Base-by-base conservation (phyloP, 148 eudicot species). In the Chenopodium quinoa region DNA sequence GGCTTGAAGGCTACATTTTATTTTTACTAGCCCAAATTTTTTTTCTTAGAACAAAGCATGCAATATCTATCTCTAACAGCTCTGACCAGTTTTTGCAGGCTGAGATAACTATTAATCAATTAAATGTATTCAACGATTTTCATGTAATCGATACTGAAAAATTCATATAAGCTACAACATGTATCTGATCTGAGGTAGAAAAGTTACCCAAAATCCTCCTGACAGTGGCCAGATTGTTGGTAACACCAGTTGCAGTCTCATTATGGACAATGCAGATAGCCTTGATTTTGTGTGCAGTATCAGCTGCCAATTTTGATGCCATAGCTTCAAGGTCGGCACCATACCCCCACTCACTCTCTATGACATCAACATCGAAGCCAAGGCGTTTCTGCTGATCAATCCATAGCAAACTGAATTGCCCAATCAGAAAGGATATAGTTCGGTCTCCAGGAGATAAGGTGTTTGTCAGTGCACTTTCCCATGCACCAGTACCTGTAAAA, bases 381-480 rank as follows among this genome's bases (percentile, higher is more conserved):
- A 96, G 97, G 83, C 99, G 99, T 76, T 96, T 87, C 85, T 94
- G 98, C 86, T 96, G 99, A 87, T 96, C 98, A 64, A 96, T 91
- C 99, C 99, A 96, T 19, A 96, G 90, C 90, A 96, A 88, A 85
- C 99, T 96, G 92, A 96, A 96, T 69, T 96, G 99, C 6, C 99
- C 99, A 29, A 96, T 94, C 73, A 94, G 90, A 87, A 96, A 96
- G 12, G 98, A 92, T 40, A 96, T 85, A 48, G 78, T 91, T 78
- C 90, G 82, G 82, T 96, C 99, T 44, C 98, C 98, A 76, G 99
- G 99, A 20, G 99, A 96, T 31, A 96, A 75, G 3, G 99, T 96
- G 91, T 96, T 96, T 29, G 99, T 96, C 54, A 96, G 92, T 44
- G 99, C 98, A 90, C 99, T 96, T 86, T 96, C 99, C 99, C 98